Conservation (phyloP, 805 yeast species). For the Yamadazyma insecticola region DNA sequence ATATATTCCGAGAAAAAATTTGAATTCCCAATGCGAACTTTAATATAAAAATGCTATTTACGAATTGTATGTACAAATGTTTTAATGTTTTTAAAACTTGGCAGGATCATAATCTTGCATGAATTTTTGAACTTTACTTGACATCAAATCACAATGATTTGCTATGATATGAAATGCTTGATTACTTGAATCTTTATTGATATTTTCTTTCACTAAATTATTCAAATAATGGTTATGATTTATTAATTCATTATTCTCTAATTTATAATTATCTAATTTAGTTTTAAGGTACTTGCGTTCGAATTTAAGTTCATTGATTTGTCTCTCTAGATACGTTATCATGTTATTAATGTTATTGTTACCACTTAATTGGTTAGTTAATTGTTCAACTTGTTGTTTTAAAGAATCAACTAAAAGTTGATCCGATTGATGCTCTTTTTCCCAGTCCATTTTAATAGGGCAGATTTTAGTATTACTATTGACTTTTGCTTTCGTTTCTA, state of each 20-base stretch:
- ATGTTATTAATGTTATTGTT: conserved; percentile 18
- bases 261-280: conserved; percentile 6
- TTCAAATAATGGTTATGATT: conserved; percentile 10
- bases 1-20: no score
- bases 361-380: conserved; percentile 20
- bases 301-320: conserved; percentile 24
- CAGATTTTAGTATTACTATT: conserved; percentile 28
- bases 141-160: no score
- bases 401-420: conserved; percentile 21
- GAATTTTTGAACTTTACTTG: no score
- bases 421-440: conserved; percentile 20
- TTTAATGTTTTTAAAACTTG: no score
- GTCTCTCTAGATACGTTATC: conserved; percentile 27
- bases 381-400: conserved; percentile 25
- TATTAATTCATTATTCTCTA: conserved; percentile 5
- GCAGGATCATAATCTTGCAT: no score
- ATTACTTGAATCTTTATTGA: no score
- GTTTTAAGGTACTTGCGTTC: conserved; percentile 28
- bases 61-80: no score
- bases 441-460: conserved; percentile 28
- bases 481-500: conserved; percentile 55
- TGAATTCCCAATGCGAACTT: no score
- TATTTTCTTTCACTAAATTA: neutral
- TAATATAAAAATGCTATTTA: no score
- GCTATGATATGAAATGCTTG: no score